Base-by-base conservation (phyloP, 2,329 filamentous ascomycete species). In the Ophiostoma tasmaniense region DNA sequence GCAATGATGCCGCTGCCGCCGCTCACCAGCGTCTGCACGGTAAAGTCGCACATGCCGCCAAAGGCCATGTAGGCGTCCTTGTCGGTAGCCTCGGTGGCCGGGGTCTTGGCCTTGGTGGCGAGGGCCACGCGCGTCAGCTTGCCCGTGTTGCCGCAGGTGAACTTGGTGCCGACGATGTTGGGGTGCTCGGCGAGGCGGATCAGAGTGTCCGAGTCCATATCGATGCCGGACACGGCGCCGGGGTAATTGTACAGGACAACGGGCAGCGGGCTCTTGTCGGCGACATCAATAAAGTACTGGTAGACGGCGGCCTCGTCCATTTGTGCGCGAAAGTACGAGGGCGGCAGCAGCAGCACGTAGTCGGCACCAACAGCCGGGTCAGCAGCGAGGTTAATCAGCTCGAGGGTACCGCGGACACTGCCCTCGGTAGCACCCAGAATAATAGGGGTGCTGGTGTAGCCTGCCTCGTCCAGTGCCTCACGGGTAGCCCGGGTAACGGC, bases 211-310 rank as follows among this genome's bases (percentile, higher is more conserved):
- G 90, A 93, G 82, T 95, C 91, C 86, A 96, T 90, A 78, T 96
- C 92, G 75, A 96, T 90, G 66, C 92, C 92, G 6, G 91, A 85
- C 6, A 95, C 92, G 66, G 91, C 92, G 67, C 91, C 92, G 0
- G 92, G 92, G 81, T 95, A 96, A 82, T 96, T 96, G 85, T 96
- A 96, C 65, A 96, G 81, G 72, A 96, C 85, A 68, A 96, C 78
- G n/a, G 91, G 91, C 10, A 95, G 80, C 5, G 91, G 89, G 66
- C 88, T 91, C 52, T 78, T 83, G 77, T 94, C 90, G 65, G 92
- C 92, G 5, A 96, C 90, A 69, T 85, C 84, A 68, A 82, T 85
- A 81, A 74, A 74, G 71, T 74, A 74, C 59, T 61, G 85, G 75
- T 88, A 85, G 70, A 96, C 83, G 71, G 90, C 85, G 66, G 87